Evolutionary conservation across 2,329 filamentous ascomycete genomes (phyloP).

Genomic region (Pseudofabraea citricarpa): DNA sequence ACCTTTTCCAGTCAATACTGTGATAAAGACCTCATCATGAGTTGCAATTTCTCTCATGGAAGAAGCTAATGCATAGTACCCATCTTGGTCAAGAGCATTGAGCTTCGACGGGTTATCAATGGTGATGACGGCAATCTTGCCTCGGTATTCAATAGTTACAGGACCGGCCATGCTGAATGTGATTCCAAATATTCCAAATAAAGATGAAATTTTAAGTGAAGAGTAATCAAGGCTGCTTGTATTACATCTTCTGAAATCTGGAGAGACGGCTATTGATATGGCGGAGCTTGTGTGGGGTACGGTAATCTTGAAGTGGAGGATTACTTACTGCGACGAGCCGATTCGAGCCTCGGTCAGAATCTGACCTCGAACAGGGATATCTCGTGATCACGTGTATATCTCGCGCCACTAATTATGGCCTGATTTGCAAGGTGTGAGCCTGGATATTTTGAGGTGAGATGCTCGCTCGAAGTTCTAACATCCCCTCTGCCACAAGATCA

Average conservation of each 20-base stretch:
- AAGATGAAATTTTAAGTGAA: background rate
- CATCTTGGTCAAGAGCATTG: slow-evolving; percentile 67
- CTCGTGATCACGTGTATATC: background rate
- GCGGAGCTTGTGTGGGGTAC: slow-evolving; percentile 13
- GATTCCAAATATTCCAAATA: background rate
- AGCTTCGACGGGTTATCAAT: slow-evolving; percentile 84
- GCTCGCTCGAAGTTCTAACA: background rate
- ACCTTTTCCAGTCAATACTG: slow-evolving; percentile 77
- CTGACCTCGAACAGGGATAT: background rate
- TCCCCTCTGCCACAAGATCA: background rate
- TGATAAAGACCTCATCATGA: slow-evolving; percentile 77
- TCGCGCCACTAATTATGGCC: background rate
- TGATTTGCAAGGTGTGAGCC: background rate
- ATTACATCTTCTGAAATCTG: no score
- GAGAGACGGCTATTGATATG: no score
- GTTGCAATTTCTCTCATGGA: slow-evolving; percentile 72
- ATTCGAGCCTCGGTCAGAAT: slow-evolving; percentile 8
- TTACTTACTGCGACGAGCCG: slow-evolving; percentile 2
- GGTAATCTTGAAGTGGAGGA: no score
- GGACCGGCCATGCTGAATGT: slow-evolving; percentile 15
- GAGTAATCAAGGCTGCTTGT: no score
- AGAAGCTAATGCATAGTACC: slow-evolving; percentile 74
- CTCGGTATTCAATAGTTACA: slow-evolving; percentile 51
- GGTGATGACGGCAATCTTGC: slow-evolving; percentile 76
- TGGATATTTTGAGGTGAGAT: background rate